Evolutionary conservation across 768 basidiomycete species (phyloP), one percentile per base, ranked within the genome.

Genomic region (Hypholoma fasciculare): DNA sequence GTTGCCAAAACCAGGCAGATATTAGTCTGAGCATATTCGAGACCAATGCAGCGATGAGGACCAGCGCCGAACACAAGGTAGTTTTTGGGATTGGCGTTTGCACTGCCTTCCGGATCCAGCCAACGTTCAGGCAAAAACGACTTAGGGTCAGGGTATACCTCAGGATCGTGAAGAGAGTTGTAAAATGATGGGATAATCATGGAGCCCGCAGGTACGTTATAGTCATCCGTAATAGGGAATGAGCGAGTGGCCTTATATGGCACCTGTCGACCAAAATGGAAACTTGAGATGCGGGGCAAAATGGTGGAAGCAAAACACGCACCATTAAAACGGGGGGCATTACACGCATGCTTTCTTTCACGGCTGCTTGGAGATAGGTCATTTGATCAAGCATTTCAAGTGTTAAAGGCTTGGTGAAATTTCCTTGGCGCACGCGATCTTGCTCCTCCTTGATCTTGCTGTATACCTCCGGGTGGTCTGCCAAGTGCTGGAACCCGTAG

Each of bases 321-420:
- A 94, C 96, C 96, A 98, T 98, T 30, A 92, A 90, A 30, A 98
- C 97, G 4, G 97, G 96, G 40, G 97, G 96, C 71, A 90, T 89
- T 53, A 94, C 76, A 36, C 97, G 85, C 71, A 98, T 78, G 63
- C 90, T 92, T 77, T 98, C 97, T 76, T 94, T 96, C 61, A 98
- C 90, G 59, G 94, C 86, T 2, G 97, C 96, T 65, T 86, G 85
- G 39, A 97, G 81, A 71, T 98, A 99, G 17, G 89, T 82, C 95
- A 97, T 97, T 61, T 93, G 76, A 55, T 97, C 96, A 63, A 98
- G 70, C 82, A 90, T 83, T 56, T 98, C 95, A 61, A 98, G 77
- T 0, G 92, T 93, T 60, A 98, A 68, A 19, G 91, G 88, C 56
- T 80, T 81, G 34, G 92, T 84, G 54, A 83, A 75, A 71, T 97